These are phyloP conservation scores for Fusarium nodosum DNA, from an alignment of 2,329 filamentous ascomycete genomes.

Conservation along the genomic window DNA sequence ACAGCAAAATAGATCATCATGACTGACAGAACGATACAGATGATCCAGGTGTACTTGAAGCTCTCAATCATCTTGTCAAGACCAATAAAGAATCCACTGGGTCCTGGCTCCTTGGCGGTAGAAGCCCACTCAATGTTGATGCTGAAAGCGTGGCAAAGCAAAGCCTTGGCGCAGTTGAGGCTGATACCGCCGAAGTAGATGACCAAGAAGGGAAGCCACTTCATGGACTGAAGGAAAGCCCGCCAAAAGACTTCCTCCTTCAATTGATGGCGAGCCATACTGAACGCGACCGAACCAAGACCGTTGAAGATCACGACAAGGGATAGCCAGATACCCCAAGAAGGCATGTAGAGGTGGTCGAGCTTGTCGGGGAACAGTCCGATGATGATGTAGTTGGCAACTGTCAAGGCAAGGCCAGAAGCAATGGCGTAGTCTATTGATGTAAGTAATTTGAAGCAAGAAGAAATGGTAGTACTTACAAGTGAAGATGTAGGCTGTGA, in stretches of 20 bases:
- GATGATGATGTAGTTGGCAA: neutral
- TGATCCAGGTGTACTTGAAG: neutral
- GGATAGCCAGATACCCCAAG: neutral
- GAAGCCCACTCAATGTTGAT: neutral
- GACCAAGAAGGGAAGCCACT: neutral
- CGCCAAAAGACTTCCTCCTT: neutral
- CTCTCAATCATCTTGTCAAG: neutral
- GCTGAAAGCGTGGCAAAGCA: neutral
- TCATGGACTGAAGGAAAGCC: neutral
- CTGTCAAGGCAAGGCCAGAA: neutral
- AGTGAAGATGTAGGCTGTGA: neutral
- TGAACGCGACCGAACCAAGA: neutral
- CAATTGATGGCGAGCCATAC: neutral
- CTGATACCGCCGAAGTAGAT: neutral
- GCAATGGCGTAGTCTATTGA: neutral
- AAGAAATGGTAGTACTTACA: rapidly evolving
- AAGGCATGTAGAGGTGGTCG: neutral
- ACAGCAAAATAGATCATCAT: neutral
- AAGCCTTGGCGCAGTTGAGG: neutral
- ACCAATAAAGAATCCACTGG: neutral
- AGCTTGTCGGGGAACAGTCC: neutral
- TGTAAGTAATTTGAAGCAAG: neutral
- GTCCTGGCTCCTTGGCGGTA: neutral
- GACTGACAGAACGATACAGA: neutral
- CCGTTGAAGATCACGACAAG: neutral